Percentiles rank a stretch among this genome's conserved stretches.
Evolutionary conservation across 352 stramenopile genomes (phyloP).

Genomic region (Globisporangium echinulatum): DNA sequence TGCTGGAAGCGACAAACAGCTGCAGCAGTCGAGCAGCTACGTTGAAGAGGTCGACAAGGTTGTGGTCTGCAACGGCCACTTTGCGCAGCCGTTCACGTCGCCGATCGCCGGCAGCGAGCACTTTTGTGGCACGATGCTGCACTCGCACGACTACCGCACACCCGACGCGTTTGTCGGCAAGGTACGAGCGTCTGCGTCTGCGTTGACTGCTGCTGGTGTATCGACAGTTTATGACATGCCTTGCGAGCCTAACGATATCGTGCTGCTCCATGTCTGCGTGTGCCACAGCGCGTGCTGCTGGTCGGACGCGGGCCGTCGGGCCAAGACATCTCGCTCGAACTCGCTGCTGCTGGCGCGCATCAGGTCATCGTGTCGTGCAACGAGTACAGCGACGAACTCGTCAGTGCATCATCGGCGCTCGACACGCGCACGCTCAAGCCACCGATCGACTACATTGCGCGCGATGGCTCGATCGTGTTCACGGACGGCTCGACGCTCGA

Average conservation of each 20-base stretch:
- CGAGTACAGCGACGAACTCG: slow-evolving; percentile 26
- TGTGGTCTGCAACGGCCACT: slow-evolving; percentile 76
- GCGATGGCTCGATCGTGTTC: slow-evolving; percentile 49
- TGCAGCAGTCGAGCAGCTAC: slow-evolving; percentile 32
- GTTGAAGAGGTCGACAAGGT: slow-evolving; percentile 69
- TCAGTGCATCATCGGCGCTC: slow-evolving; percentile 7
- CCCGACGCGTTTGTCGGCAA: slow-evolving; percentile 38
- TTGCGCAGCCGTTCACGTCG: slow-evolving; percentile 44
- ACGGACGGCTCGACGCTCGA: slow-evolving; percentile 40
- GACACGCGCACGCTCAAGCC: slow-evolving; percentile 53
- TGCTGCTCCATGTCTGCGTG: neutral
- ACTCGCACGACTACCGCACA: slow-evolving; percentile 57
- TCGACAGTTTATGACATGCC: too few relatives aligned
- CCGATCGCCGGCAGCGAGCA: slow-evolving; percentile 48
- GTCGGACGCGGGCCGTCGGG: slow-evolving; percentile 65
- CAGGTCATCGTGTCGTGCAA: slow-evolving; percentile 57
- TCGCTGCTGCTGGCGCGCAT: slow-evolving; percentile 26
- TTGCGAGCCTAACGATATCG: neutral
- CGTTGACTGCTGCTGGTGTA: too few relatives aligned
- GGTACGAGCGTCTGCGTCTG: slow-evolving; percentile 5
- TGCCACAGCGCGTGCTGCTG: slow-evolving; percentile 44
- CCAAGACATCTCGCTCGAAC: slow-evolving; percentile 75
- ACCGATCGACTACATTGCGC: slow-evolving; percentile 38
- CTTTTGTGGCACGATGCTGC: slow-evolving; percentile 30
- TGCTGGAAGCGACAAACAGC: slow-evolving; percentile 22